Evolutionary conservation across 148 eudicot genomes (phyloP), one percentile per base, ranked within the genome.

Genomic region (Heliosperma pusillum): DNA sequence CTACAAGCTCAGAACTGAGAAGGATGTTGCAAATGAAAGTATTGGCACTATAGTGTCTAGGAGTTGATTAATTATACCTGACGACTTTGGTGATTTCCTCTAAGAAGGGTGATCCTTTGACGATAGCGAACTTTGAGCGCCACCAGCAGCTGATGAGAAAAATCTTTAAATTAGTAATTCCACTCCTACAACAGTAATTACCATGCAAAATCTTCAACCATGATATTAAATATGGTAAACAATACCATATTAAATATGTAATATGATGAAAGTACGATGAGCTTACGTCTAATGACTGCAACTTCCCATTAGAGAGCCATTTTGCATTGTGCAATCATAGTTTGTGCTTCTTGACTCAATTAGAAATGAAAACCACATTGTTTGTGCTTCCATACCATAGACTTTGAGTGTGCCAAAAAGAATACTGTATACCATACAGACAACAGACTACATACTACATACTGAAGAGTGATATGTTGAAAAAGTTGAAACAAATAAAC

Each of bases 61-160:
- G 52, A 42, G 8, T 42, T 42, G 1, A 42, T 42, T 0, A 40
- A 3, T 11, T 61, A 74, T 86, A 93, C 97, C 97, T 89, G 94
- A 40, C 98, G 92, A 78, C 98, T 93, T 81, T 93, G 97, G 81
- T 93, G 98, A 79, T 93, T 93, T 58, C 98, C 98, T 75, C 98
- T 85, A 53, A 93, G 83, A 85, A 93, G 91, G 69, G 98, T 93
- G 78, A 93, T 87, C 81, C 98, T 79, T 77, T 85, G 92, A 65
- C 89, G 87, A 83, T 89, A 91, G 11, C 98, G 91, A 77, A 93
- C 98, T 87, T 93, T 93, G 73, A 93, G 95, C 72, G 95, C 97
- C 84, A 93, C 98, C 80, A 93, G 83, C 40, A 93, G 93, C 98
- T 93, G 88, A 27, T 66, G 27, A 52, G 42, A 67, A 27, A 69